phyloP scores from a whole-genome alignment of 345 rosid species.

The Aegle marmelos region DNA sequence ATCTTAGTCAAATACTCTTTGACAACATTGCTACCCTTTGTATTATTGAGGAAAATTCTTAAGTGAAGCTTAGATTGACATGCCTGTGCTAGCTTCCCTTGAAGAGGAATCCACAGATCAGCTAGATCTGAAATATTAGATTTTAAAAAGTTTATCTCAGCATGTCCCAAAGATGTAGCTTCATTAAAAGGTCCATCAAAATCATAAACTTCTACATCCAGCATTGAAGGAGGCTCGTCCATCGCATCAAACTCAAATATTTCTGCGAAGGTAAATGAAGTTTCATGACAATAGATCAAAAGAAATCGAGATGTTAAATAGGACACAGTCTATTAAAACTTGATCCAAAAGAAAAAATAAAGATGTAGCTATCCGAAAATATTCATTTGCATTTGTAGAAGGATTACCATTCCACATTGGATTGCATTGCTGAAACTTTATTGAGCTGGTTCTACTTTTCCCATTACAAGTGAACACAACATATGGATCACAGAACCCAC shows the following conservation, averaged over 20 bases:
- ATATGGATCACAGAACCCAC: slow-evolving; percentile 89
- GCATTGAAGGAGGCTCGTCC: slow-evolving; percentile 94
- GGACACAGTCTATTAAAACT: background rate
- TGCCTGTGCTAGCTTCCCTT: slow-evolving; percentile 86
- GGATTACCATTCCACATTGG: slow-evolving; percentile 92
- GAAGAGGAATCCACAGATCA: slow-evolving; percentile 86
- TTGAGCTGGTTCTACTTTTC: slow-evolving; percentile 84
- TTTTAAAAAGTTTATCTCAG: slow-evolving; percentile 84
- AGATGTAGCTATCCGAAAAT: slow-evolving; percentile 11
- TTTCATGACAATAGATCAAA: slow-evolving; percentile 15
- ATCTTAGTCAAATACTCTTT: slow-evolving; percentile 85
- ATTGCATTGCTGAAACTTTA: slow-evolving; percentile 83
- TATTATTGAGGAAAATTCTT: slow-evolving; percentile 85
- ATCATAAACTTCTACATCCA: slow-evolving; percentile 87
- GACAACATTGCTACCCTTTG: slow-evolving; percentile 77
- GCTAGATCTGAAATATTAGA: slow-evolving; percentile 81
- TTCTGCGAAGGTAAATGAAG: slow-evolving; percentile 52
- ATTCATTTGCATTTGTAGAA: slow-evolving; percentile 8
- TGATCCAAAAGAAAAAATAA: background rate
- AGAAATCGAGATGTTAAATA: slow-evolving; percentile 7
- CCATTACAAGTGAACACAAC: slow-evolving; percentile 93
- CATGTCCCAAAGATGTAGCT: slow-evolving; percentile 80
- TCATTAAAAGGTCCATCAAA: slow-evolving; percentile 94
- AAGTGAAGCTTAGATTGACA: slow-evolving; percentile 93
- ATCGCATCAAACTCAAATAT: slow-evolving; percentile 97